Evolutionary conservation across 202 grass and related monocot species (phyloP).

Genomic region (Zoysia matrella): DNA sequence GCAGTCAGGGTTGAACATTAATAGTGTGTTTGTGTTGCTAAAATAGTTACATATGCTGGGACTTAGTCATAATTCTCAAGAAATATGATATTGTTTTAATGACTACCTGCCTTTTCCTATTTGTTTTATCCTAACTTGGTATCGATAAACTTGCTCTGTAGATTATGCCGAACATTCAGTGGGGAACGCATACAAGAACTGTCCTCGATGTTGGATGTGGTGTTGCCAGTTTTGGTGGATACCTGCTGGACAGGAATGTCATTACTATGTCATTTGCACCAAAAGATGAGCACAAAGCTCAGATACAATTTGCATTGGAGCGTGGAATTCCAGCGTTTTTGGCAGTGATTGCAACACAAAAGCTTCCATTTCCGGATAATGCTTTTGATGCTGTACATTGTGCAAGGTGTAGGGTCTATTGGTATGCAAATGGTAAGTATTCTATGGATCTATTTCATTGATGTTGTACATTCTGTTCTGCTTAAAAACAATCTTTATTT

Average conservation of each 20-base stretch:
- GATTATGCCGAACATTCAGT: slow-evolving; percentile 72
- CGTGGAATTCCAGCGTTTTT: slow-evolving; percentile 91
- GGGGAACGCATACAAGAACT: slow-evolving; percentile 75
- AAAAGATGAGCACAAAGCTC: slow-evolving; percentile 96
- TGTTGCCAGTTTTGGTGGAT: slow-evolving; percentile 61
- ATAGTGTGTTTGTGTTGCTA: background rate
- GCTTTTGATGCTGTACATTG: slow-evolving; percentile 89
- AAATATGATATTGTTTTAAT: slow-evolving; percentile 6
- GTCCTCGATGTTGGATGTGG: slow-evolving; percentile 77
- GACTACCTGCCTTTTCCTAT: background rate
- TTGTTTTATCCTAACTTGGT: slow-evolving; percentile 24
- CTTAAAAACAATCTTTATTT: background rate
- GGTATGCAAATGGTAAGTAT: slow-evolving; percentile 75
- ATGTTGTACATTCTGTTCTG: background rate
- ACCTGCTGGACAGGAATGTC: slow-evolving; percentile 78
- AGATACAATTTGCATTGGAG: slow-evolving; percentile 96
- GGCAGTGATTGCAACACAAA: slow-evolving; percentile 83
- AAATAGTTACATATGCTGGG: slow-evolving; percentile 14
- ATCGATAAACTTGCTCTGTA: slow-evolving; percentile 37
- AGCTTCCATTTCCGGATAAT: slow-evolving; percentile 87
- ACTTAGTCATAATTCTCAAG: slow-evolving; percentile 1
- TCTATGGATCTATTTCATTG: slow-evolving; percentile 12
- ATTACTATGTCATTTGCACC: slow-evolving; percentile 95
- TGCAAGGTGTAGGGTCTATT: slow-evolving; percentile 88
- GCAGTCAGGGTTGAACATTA: slow-evolving; percentile 2